Conservation (phyloP, 2,329 filamentous ascomycete genomes). For the Penicillium sp. region DNA sequence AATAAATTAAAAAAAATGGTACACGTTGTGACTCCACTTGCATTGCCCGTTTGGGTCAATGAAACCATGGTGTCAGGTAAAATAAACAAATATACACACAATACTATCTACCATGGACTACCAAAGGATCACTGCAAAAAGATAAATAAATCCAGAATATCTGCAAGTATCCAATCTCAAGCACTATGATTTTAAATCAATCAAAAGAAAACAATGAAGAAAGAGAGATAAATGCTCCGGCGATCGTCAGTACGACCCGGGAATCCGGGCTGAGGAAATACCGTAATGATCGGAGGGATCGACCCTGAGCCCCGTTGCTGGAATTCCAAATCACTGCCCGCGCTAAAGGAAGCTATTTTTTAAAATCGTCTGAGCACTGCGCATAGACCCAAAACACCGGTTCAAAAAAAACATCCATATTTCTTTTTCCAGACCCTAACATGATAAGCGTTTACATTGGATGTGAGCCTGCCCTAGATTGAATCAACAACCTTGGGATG, state of each 20-base stretch:
- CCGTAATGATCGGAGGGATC: slow-evolving; percentile 29
- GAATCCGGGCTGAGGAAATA: slow-evolving; percentile 28
- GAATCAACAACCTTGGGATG: neutral
- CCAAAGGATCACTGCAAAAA: neutral
- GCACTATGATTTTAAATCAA: neutral
- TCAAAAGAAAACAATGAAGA: neutral
- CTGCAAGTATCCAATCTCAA: neutral
- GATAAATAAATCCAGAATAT: neutral
- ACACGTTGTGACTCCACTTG: neutral
- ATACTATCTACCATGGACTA: too few relatives aligned
- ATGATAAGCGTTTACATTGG: neutral
- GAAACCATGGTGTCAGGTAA: neutral
- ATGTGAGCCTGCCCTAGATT: neutral
- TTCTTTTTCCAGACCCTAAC: neutral
- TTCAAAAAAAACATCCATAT: slow-evolving; percentile 2
- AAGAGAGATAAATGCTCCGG: slow-evolving; percentile 17
- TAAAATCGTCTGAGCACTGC: slow-evolving; percentile 7
- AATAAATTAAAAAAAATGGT: neutral
- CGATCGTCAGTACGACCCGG: slow-evolving; percentile 27
- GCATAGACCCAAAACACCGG: slow-evolving; percentile 17
- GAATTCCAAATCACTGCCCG: slow-evolving; percentile 28
- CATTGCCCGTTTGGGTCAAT: neutral
- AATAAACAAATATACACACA: neutral
- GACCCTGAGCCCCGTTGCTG: slow-evolving; percentile 29
- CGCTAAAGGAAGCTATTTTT: slow-evolving; percentile 13